Evolutionary conservation across 2,329 filamentous ascomycete genomes (phyloP), one percentile per base, ranked within the genome.

Genomic region (Colletotrichum sp.): DNA sequence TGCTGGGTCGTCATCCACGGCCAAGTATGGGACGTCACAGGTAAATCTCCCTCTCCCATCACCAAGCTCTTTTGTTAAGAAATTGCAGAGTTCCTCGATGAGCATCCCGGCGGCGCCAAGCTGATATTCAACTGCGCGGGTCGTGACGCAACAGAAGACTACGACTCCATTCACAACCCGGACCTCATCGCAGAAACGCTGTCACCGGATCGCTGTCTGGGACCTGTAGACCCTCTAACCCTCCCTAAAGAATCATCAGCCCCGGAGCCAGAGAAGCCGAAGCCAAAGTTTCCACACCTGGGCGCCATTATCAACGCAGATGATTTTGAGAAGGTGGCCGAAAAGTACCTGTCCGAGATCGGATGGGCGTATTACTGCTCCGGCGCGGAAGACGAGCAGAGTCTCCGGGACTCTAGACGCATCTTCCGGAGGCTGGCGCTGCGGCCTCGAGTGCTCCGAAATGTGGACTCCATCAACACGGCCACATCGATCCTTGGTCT

Each of bases 391-490:
- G 95, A 98, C 83, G 88, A 95, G 48, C 83, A 91, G 78, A 93
- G 93, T 77, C 97, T 97, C 82, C 83, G 84, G 22, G 90, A 93
- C 83, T 97, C 97, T 86, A 94, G 92, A 80, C 84, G 87, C 30
- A 93, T 94, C 30, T 98, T 95, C 84, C 90, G 90, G 43, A 90
- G 91, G 75, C 96, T 98, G 79, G 64, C 73, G 28, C 89, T 98
- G 7, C 92, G 95, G 15, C 95, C 95, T 12, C 89, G 95, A 30
- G 90, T 98, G 56, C 97, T 98, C 84, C 88, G 96, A 78, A 94
- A 98, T 86, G 18, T 90, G 90, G 13, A 96, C 94, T 1, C 91
- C 90, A 0, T 87, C 96, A 83, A 87, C 78, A 88, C 89, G 0
- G 80, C 80, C 5, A 89, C 91, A 2, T 87, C 82, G 16, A 90